These are phyloP conservation scores for Hypoxylon sp. DNA, from an alignment of 2,329 filamentous ascomycete species.

Conservation along the genomic window DNA sequence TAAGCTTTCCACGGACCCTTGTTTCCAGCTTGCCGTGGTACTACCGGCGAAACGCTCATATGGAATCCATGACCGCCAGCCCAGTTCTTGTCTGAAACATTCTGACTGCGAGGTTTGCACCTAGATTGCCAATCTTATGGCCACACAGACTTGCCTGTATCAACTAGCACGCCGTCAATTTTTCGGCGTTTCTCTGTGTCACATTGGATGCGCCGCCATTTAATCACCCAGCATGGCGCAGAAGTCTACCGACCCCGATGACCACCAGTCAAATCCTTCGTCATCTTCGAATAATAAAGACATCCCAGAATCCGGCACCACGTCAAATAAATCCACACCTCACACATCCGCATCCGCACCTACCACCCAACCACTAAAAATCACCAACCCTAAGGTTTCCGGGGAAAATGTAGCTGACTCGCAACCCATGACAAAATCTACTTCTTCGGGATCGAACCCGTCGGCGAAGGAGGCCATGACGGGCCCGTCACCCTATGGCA, in stretches of 20 bases:
- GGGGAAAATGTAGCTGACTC: conserved; percentile 56
- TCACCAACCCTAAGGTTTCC: conserved; percentile 47
- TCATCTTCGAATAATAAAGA: conserved; percentile 55
- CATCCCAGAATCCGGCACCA: conserved; percentile 49
- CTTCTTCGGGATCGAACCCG: conserved; percentile 62
- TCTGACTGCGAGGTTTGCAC: conserved; percentile 46
- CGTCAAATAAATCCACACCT: conserved; percentile 52
- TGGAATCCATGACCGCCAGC: conserved; percentile 42
- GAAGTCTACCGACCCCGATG: conserved; percentile 55
- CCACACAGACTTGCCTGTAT: conserved; percentile 47
- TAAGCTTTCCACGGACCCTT: conserved; percentile 46
- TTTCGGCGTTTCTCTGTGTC: conserved; percentile 53
- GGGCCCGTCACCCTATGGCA: conserved; percentile 84
- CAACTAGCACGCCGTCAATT: conserved; percentile 49
- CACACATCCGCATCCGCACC: conserved; percentile 51
- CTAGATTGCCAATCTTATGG: conserved; percentile 50
- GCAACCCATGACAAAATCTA: conserved; percentile 65
- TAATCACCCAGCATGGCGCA: conserved; percentile 56
- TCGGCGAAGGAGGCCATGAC: conserved; percentile 65
- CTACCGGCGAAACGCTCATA: conserved; percentile 46
- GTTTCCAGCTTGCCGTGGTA: conserved; percentile 47
- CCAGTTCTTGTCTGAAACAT: conserved; percentile 48
- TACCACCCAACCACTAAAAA: conserved; percentile 46
- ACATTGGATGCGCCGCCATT: conserved; percentile 55
- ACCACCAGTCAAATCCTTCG: conserved; percentile 56